These are phyloP conservation scores for Psilocybe cyanescens DNA, from an alignment of 768 basidiomycete genomes.

Conservation along the genomic window DNA sequence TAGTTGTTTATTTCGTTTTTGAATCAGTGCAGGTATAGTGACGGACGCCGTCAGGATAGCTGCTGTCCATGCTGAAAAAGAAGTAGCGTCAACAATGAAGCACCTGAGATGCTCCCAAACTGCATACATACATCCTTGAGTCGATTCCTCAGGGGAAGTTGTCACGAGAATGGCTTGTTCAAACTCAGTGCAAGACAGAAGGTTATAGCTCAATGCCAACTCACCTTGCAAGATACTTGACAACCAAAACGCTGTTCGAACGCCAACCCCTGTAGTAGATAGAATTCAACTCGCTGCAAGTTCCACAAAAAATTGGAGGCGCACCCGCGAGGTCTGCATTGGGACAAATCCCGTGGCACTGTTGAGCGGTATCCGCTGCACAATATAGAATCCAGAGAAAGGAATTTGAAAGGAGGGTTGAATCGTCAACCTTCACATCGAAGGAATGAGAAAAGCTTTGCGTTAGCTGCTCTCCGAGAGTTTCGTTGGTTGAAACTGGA, in stretches of 20 bases:
- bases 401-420: background rate
- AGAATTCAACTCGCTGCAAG: background rate
- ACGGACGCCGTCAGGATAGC: constrained; percentile 19
- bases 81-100: background rate
- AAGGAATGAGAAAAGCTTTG: constrained; percentile 11
- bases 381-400: constrained; percentile 14
- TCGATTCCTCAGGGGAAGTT: constrained; percentile 17
- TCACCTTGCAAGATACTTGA: constrained; percentile 20
- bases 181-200: background rate
- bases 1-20: constrained; percentile 15
- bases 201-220: background rate
- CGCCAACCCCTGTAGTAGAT: constrained; percentile 12
- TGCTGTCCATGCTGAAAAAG: constrained; percentile 17
- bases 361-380: constrained; percentile 14
- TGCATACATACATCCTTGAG: constrained; percentile 15
- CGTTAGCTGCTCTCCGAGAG: constrained; percentile 9
- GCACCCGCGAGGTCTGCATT: constrained; percentile 22
- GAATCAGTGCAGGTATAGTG: constrained; percentile 18
- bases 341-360: constrained; percentile 19
- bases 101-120: background rate
- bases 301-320: background rate
- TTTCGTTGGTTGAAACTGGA: constrained; percentile 5
- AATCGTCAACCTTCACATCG: background rate
- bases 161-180: constrained; percentile 15
- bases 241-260: constrained; percentile 20